A percentile compares a stretch with the other conserved stretches of the same genome.
phyloP scores from a whole-genome alignment of 805 yeast species.

The Starmera dryadoides region DNA sequence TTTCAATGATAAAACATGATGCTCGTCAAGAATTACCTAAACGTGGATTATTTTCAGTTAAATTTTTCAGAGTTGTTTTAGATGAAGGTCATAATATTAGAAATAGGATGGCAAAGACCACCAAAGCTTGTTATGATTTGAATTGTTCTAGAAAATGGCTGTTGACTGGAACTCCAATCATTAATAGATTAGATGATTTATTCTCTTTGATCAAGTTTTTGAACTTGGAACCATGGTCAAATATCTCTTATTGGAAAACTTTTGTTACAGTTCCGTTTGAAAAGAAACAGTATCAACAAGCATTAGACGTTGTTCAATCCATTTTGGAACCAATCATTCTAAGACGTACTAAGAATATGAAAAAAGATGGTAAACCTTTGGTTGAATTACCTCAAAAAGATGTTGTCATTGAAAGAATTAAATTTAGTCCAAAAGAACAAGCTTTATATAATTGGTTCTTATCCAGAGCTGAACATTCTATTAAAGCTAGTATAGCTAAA shows the following conservation, averaged over 20 bases:
- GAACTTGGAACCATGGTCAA: constrained; percentile 84
- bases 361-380: constrained; percentile 65
- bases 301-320: constrained; percentile 78
- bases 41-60: constrained; percentile 61
- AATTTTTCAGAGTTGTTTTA: constrained; percentile 67
- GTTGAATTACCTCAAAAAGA: constrained; percentile 75
- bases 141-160: constrained; percentile 69
- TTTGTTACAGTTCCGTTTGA: constrained; percentile 83
- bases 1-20: constrained; percentile 17
- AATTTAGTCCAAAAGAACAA: constrained; percentile 59
- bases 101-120: constrained; percentile 69
- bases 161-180: constrained; percentile 89
- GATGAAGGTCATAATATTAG: constrained; percentile 92
- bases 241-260: constrained; percentile 79
- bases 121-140: constrained; percentile 70
- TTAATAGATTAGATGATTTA: constrained; percentile 81
- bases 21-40: constrained; percentile 15
- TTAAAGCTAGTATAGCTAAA: constrained; percentile 46
- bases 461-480: constrained; percentile 56
- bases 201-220: constrained; percentile 71
- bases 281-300: constrained; percentile 58
- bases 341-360: constrained; percentile 84
- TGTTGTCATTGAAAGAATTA: constrained; percentile 58
- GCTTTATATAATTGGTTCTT: constrained; percentile 63
- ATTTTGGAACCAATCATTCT: constrained; percentile 77